Percentiles rank a stretch among this genome's conserved stretches.
Evolutionary conservation across 345 rosid species (phyloP).

Genomic region (Linum trigynum): DNA sequence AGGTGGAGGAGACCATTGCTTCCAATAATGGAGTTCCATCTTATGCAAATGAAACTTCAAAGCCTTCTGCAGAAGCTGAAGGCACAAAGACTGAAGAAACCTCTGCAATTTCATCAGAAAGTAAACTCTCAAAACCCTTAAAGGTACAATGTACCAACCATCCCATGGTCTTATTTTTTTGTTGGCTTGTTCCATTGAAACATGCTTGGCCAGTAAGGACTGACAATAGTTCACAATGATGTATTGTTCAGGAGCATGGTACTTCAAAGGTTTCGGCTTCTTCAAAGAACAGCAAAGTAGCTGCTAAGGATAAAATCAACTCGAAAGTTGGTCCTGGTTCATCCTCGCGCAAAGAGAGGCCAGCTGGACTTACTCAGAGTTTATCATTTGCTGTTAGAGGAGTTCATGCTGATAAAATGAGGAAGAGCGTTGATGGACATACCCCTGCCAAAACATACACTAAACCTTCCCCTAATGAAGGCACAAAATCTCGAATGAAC

Average conservation of each 20-base stretch:
- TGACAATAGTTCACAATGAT: background rate
- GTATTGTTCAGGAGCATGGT: constrained; percentile 32
- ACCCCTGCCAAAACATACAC: constrained; percentile 22
- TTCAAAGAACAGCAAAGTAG: constrained; percentile 33
- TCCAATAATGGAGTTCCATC: constrained; percentile 15
- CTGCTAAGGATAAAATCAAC: constrained; percentile 39
- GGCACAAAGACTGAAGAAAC: constrained; percentile 15
- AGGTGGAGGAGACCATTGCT: constrained; percentile 27
- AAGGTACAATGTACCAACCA: constrained; percentile 39
- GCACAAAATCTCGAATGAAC: constrained; percentile 17
- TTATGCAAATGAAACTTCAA: constrained; percentile 20
- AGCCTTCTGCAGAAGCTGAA: constrained; percentile 24
- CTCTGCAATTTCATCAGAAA: constrained; percentile 25
- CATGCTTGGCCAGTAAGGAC: background rate
- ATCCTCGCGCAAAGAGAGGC: constrained; percentile 34
- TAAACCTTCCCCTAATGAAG: constrained; percentile 32
- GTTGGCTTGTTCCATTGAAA: background rate
- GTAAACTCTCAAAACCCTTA: constrained; percentile 28
- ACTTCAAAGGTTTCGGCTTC: constrained; percentile 12
- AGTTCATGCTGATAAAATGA: constrained; percentile 29
- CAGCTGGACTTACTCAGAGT: constrained; percentile 47
- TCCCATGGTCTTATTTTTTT: constrained; percentile 11
- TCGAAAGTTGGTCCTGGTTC: constrained; percentile 30
- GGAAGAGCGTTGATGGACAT: constrained; percentile 47
- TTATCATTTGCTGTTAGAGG: constrained; percentile 59